Percentiles rank a stretch among this genome's conserved stretches.
Evolutionary conservation across 2,329 filamentous ascomycete species (phyloP).

Genomic region (Hirsutella thompsonii): DNA sequence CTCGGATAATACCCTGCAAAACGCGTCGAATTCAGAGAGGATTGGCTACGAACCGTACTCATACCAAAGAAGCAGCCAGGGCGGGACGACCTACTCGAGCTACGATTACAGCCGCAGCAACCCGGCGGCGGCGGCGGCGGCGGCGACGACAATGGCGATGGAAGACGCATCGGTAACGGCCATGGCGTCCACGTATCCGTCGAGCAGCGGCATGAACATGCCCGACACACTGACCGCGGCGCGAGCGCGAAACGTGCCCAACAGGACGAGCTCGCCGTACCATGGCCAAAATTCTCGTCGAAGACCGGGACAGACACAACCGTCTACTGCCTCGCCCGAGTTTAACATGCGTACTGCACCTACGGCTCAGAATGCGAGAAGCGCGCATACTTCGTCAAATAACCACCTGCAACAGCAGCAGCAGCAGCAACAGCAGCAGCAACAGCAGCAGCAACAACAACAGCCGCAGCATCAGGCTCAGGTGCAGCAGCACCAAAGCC

Average conservation of each 20-base stretch:
- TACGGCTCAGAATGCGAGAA: background rate
- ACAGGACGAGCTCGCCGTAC: constrained; percentile 1
- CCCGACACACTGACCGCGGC: background rate
- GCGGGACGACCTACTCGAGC: constrained; percentile 8
- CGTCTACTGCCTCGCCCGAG: background rate
- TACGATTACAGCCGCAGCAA: constrained; percentile 16
- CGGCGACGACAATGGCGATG: constrained; percentile 8
- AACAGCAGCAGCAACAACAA: background rate
- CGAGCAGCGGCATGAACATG: background rate
- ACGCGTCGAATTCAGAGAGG: constrained; percentile 5
- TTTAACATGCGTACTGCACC: background rate
- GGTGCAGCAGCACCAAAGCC: background rate
- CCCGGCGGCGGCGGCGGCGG: no score
- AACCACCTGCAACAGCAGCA: background rate
- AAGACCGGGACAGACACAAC: background rate
- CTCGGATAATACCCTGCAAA: constrained; percentile 5
- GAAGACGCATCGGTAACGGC: background rate
- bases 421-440: constrained; percentile 1
- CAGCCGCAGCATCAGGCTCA: background rate
- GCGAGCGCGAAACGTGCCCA: background rate
- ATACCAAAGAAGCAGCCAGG: constrained; percentile 10
- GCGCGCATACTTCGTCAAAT: background rate
- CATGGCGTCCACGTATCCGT: constrained; percentile 1
- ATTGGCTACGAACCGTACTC: constrained; percentile 19
- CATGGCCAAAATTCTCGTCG: background rate